phyloP scores from a whole-genome alignment of 169 alveolate species.

The Plasmodium adleri region DNA sequence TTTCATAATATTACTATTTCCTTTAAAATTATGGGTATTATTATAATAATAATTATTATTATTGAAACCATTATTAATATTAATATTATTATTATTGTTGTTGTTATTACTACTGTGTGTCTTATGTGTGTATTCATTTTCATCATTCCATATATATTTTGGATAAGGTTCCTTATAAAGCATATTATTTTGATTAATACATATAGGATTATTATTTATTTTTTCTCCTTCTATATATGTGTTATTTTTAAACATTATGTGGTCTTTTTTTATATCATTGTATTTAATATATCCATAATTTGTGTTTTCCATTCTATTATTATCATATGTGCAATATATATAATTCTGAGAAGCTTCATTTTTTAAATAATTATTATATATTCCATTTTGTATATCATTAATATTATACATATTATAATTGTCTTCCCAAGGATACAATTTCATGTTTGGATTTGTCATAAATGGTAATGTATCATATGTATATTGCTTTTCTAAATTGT shows the following conservation, averaged over 20 bases:
- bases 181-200: not conserved
- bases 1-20: too few relatives aligned
- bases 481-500: too few relatives aligned
- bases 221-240: not conserved
- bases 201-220: not conserved
- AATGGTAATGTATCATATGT: too few relatives aligned
- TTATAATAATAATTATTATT: too few relatives aligned
- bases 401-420: conserved; percentile 2
- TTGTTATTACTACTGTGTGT: too few relatives aligned
- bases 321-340: not conserved
- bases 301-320: not conserved
- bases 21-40: too few relatives aligned
- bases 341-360: not conserved
- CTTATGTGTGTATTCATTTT: not conserved
- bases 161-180: conserved; percentile 19
- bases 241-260: not conserved
- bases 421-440: not conserved
- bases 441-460: too few relatives aligned
- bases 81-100: too few relatives aligned
- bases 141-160: not conserved
- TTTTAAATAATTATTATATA: not conserved
- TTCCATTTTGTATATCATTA: not conserved
- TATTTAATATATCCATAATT: not conserved
- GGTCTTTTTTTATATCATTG: conserved; percentile 9
- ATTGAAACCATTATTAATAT: too few relatives aligned